These are phyloP conservation scores for Bonia amplexicaulis DNA, from an alignment of 176 grass and related monocot genomes.

Conservation along the genomic window DNA sequence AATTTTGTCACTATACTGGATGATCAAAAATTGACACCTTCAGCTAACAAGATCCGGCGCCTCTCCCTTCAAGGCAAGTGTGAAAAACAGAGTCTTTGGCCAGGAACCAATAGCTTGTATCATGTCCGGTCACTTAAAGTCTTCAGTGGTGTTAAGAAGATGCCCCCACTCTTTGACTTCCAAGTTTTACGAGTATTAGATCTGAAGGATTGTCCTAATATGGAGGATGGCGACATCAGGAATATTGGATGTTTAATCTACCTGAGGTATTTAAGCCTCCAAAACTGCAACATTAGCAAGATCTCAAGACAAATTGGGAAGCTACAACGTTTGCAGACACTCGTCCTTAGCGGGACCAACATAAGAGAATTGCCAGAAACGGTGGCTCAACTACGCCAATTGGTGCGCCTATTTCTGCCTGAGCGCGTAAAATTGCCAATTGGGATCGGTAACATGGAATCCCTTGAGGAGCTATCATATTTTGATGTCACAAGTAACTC, in stretches of 20 bases:
- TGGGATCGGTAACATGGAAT: slow-evolving; percentile 15
- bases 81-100: no score
- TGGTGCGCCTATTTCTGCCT: background rate
- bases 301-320: slow-evolving; percentile 12
- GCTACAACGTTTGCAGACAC: slow-evolving; percentile 16
- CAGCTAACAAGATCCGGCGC: background rate
- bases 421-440: background rate
- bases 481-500: background rate
- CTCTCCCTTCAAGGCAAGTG: background rate
- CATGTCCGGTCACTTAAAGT: slow-evolving; percentile 19
- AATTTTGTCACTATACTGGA: slow-evolving; percentile 24
- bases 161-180: slow-evolving; percentile 9
- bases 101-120: background rate
- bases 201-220: background rate
- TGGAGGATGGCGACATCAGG: slow-evolving; percentile 7
- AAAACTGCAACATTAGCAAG: background rate
- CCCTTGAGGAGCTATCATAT: slow-evolving; percentile 17
- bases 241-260: slow-evolving; percentile 30
- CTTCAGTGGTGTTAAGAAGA: slow-evolving; percentile 14
- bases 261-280: slow-evolving; percentile 25
- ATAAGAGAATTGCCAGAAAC: slow-evolving; percentile 25
- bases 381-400: slow-evolving; percentile 5
- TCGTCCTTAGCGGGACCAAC: background rate
- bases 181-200: slow-evolving; percentile 30
- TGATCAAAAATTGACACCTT: background rate